Evolutionary conservation across 305 asterid species (phyloP).

Genomic region (Rubia peregrina): DNA sequence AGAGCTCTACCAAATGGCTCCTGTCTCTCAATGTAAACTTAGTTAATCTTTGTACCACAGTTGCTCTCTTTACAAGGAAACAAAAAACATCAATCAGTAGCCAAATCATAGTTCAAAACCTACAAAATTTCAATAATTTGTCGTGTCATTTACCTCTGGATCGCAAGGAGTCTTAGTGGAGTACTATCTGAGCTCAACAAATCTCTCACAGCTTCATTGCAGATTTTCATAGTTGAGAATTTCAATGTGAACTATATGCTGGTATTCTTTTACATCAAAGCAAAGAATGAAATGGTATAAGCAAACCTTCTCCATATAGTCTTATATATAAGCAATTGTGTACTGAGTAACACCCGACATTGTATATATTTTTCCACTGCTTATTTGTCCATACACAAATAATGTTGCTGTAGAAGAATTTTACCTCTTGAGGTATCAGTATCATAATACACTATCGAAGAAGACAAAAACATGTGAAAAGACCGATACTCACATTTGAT

Average conservation of each 20-base stretch:
- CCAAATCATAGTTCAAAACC: background rate
- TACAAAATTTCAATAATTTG: background rate
- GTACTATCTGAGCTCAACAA: conserved; percentile 63
- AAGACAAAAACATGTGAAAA: background rate
- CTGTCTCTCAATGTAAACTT: conserved; percentile 59
- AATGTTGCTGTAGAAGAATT: conserved; percentile 53
- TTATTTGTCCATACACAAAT: conserved; percentile 95
- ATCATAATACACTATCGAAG: conserved; percentile 2
- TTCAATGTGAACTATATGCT: conserved; percentile 62
- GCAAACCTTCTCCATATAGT: conserved; percentile 49
- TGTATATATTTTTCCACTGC: conserved; percentile 95
- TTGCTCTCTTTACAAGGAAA: conserved; percentile 56
- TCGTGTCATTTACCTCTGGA: conserved; percentile 55
- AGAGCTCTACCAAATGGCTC: conserved; percentile 55
- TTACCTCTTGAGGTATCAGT: conserved; percentile 4
- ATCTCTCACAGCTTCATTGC: conserved; percentile 90
- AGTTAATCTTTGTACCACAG: conserved; percentile 73
- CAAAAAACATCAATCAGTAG: background rate
- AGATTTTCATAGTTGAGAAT: conserved; percentile 91
- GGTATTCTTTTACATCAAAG: conserved; percentile 34
- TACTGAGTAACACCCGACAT: conserved; percentile 73
- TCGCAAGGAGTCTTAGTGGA: conserved; percentile 86
- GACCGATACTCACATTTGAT: conserved; percentile 60
- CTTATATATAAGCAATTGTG: conserved; percentile 62
- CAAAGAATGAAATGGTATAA: background rate